Conservation (phyloP, 495 filamentous ascomycete genomes). For the Friedmanniomyces simplex region DNA sequence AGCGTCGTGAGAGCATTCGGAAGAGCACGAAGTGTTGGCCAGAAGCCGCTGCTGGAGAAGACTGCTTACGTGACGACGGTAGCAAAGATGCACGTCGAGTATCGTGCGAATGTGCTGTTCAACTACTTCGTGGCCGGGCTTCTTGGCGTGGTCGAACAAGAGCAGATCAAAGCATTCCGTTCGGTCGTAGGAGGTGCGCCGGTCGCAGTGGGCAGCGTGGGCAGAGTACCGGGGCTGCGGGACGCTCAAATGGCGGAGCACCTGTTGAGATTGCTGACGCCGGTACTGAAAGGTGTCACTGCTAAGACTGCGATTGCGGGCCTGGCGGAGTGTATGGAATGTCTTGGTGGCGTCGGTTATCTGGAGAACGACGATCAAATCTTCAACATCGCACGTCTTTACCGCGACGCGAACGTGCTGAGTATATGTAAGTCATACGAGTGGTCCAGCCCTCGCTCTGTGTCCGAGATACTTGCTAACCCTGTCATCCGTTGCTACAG, state of each 20-base stretch:
- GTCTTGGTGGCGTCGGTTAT: slow-evolving; percentile 64
- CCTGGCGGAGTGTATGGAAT: slow-evolving; percentile 55
- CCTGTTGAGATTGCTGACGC: slow-evolving; percentile 54
- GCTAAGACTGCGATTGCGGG: slow-evolving; percentile 45
- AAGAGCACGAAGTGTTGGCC: slow-evolving; percentile 42
- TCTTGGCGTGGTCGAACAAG: slow-evolving; percentile 42
- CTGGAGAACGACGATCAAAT: slow-evolving; percentile 49
- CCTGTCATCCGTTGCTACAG: too few species aligned
- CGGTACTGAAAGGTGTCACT: slow-evolving; percentile 51
- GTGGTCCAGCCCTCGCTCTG: not conserved
- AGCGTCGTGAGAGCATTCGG: slow-evolving; percentile 51
- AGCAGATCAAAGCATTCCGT: not conserved
- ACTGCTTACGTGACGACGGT: slow-evolving; percentile 53
- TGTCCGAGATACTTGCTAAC: slow-evolving; percentile 20
- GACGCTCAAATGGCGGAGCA: not conserved
- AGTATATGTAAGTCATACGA: slow-evolving; percentile 29
- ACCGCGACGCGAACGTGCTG: slow-evolving; percentile 53
- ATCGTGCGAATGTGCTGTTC: slow-evolving; percentile 50
- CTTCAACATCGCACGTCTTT: slow-evolving; percentile 54
- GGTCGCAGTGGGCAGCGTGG: not conserved
- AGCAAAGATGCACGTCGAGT: slow-evolving; percentile 42
- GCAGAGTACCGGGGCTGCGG: not conserved
- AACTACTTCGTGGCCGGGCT: slow-evolving; percentile 51
- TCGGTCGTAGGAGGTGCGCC: not conserved
- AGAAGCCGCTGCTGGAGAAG: slow-evolving; percentile 40